Base-by-base conservation (phyloP, 2,329 filamentous ascomycete genomes). In the Westerdykella sp. region DNA sequence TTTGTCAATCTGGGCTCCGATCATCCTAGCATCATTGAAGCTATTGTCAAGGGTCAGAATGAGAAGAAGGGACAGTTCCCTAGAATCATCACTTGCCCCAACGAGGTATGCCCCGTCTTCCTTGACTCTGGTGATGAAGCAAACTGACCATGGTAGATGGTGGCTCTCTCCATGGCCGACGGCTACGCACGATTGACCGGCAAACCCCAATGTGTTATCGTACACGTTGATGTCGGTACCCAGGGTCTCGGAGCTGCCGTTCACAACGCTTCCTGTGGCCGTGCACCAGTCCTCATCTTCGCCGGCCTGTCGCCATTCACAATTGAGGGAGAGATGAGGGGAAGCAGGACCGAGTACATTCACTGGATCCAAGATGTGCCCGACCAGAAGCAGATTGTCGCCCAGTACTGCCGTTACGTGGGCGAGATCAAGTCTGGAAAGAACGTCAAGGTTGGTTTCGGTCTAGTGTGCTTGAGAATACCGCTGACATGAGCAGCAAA, bases 291-390 rank as follows among this genome's bases (percentile, higher is more conserved):
- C 4, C 67, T 91, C 37, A 80, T 91, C 43, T 90, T 91, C 55
- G 86, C 86, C 1, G 86, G 86, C 4, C 69, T 90, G 13, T 86
- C 81, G 10, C 87, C 86, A 0, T 87, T 81, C 60, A 90, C 86
- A 0, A 75, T 83, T 23, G 84, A 89, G 55, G 86, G 86, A 13
- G 86, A 91, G 66, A 79, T 85, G 69, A 76, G 83, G 1, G 86
- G 86, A 11, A 67, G 63, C 50, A 53, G 86, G 42, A 89, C 85
- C 1, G 87, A 91, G 66, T 90, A 87, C 62, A 90, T 89, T 53
- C 86, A 91, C 63, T 91, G 86, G 85, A 84, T 90, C 25, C 86
- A 91, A 57, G 85, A 91, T 65, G 83, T 89, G 2, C 85, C 84
- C 0, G 85, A 91, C 56, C 87, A 91, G 64, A 87, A 84, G 63